Conservation (phyloP, 441 rosid species). For the Geranium incanum region DNA sequence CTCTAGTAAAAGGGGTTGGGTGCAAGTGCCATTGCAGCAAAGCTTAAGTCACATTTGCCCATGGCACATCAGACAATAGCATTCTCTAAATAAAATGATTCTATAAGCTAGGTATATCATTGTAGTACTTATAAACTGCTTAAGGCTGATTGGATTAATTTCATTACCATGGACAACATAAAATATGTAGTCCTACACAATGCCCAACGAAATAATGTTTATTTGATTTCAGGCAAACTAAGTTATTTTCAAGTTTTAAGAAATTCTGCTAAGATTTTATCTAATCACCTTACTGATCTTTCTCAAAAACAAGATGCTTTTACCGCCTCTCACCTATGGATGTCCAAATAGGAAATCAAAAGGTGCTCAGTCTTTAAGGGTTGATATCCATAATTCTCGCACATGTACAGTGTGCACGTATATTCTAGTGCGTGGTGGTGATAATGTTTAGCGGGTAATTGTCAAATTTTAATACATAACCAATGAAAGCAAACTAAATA, state of each 20-base stretch:
- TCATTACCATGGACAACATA: not conserved
- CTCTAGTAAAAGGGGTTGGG: not conserved
- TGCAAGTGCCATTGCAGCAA: not conserved
- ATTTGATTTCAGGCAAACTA: too few species aligned
- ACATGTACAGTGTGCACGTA: too few species aligned
- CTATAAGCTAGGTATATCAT: not conserved
- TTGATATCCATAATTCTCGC: too few species aligned
- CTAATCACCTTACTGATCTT: not conserved
- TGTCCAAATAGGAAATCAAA: not conserved
- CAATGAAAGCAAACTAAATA: not conserved
- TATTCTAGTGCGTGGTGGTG: too few species aligned
- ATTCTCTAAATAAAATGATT: not conserved
- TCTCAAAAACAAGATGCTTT: not conserved
- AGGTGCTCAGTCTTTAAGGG: not conserved
- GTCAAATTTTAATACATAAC: not conserved
- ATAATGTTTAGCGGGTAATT: not conserved
- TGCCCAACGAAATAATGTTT: not conserved
- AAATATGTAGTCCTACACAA: not conserved
- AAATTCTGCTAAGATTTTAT: too few species aligned
- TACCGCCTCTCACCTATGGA: not conserved
- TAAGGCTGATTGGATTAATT: not conserved
- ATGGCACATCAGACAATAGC: not conserved
- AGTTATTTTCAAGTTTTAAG: too few species aligned
- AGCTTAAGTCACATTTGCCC: not conserved
- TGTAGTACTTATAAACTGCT: not conserved